These are phyloP conservation scores for Litsea cubeba DNA, from an alignment of 164 flowering plant species.

Conservation along the genomic window DNA sequence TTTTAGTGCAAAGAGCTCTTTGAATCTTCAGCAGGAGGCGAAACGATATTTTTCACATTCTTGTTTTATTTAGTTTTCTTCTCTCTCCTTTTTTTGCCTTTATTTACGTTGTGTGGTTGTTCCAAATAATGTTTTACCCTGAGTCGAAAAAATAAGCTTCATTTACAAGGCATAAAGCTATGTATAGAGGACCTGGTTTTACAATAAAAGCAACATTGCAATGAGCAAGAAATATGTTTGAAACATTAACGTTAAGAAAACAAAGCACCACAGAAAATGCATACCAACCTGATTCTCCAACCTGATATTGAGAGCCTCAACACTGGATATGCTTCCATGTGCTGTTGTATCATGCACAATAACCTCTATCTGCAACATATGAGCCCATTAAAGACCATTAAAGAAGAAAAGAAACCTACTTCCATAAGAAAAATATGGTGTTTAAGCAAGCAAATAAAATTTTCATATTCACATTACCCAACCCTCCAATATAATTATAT, in stretches of 20 bases:
- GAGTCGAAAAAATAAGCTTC: not conserved
- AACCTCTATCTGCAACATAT: conserved; percentile 64
- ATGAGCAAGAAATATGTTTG: not conserved
- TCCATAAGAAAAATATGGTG: not conserved
- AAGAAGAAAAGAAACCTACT: not conserved
- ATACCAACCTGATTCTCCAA: conserved; percentile 65
- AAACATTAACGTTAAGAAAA: not conserved
- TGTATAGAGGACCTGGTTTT: not conserved
- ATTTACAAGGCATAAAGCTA: not conserved
- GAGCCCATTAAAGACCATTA: not conserved
- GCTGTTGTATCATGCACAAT: conserved; percentile 63
- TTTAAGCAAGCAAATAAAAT: not conserved
- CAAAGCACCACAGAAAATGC: not conserved
- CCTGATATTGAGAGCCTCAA: conserved; percentile 63
- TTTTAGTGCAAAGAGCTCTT: too few species aligned
- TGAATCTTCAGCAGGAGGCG: too few species aligned
- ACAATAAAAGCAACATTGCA: not conserved
- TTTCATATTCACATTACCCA: not conserved
- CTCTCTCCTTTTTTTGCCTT: too few species aligned
- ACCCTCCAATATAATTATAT: too few species aligned
- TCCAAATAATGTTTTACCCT: not conserved
- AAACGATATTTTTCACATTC: too few species aligned
- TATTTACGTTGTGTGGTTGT: too few species aligned
- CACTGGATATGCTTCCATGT: conserved; percentile 57
- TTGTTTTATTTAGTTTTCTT: too few species aligned